Conservation (phyloP, 2,329 filamentous ascomycete genomes). For the Emericellopsis atlantica region DNA sequence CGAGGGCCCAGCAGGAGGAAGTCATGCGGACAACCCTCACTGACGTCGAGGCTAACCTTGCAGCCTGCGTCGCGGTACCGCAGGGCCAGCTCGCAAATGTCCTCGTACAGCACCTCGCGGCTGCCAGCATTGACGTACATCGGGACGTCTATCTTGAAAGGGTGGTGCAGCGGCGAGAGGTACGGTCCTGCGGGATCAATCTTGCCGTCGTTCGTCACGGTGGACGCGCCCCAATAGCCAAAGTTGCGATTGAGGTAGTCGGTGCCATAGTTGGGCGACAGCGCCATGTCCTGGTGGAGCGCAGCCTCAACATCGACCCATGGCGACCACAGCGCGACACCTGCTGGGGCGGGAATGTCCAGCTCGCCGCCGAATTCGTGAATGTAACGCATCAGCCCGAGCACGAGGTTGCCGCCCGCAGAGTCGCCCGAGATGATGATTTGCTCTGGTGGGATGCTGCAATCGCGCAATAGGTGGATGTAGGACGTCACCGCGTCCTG, state of each 20-base stretch:
- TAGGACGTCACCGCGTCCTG: slow-evolving; percentile 19
- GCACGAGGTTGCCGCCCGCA: slow-evolving; percentile 15
- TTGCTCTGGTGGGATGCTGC: slow-evolving; percentile 10
- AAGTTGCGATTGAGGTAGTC: slow-evolving; percentile 10
- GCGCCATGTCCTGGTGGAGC: slow-evolving; percentile 9
- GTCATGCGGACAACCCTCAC: slow-evolving; percentile 9
- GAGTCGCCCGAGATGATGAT: slow-evolving; percentile 20
- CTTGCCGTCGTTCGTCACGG: slow-evolving; percentile 4
- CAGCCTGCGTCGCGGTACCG: slow-evolving; percentile 6
- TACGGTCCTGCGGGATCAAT: slow-evolving; percentile 2
- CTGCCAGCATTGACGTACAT: slow-evolving; percentile 11
- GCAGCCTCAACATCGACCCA: slow-evolving; percentile 12
- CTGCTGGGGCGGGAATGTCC: slow-evolving; percentile 8
- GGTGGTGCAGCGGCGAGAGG: slow-evolving; percentile 6
- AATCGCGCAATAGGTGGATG: slow-evolving; percentile 9
- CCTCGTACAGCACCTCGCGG: slow-evolving; percentile 9
- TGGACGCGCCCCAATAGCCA: slow-evolving; percentile 7
- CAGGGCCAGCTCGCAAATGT: slow-evolving; percentile 7
- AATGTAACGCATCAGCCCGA: slow-evolving; percentile 18
- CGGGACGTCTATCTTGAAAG: slow-evolving; percentile 7
- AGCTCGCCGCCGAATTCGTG: slow-evolving; percentile 9
- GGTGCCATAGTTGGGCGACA: slow-evolving; percentile 6
- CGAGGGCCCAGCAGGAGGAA: slow-evolving; percentile 9
- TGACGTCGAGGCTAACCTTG: slow-evolving; percentile 7
- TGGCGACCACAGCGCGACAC: slow-evolving; percentile 9